These are phyloP conservation scores for Anthostomella pinea DNA, from an alignment of 2,329 filamentous ascomycete genomes.

Conservation along the genomic window DNA sequence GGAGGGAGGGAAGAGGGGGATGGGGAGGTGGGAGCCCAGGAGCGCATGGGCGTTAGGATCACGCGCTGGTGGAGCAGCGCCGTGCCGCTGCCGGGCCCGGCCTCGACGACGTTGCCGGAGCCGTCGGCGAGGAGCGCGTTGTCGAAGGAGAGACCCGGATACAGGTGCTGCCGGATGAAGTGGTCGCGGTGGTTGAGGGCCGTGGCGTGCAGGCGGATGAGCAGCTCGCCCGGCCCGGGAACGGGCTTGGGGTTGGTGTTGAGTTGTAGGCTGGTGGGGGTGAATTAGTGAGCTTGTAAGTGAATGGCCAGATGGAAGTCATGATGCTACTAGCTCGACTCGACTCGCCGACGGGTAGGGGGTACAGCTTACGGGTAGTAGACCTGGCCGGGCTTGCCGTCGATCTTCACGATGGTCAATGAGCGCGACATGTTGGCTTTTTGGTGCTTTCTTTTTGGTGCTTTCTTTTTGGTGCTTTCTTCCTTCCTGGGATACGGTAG, in stretches of 20 bases:
- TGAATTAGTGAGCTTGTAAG: too few species aligned
- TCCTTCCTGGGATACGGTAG: too few species aligned
- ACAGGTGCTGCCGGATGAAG: slow-evolving; percentile 89
- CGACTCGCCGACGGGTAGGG: not conserved
- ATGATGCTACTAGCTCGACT: too few species aligned
- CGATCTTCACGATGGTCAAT: slow-evolving; percentile 64
- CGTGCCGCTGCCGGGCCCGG: slow-evolving; percentile 48
- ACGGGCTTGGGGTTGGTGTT: slow-evolving; percentile 60
- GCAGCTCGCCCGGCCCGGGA: slow-evolving; percentile 64
- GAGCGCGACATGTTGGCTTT: slow-evolving; percentile 46
- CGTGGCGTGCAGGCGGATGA: slow-evolving; percentile 73
- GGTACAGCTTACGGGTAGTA: slow-evolving; percentile 67
- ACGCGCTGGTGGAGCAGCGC: slow-evolving; percentile 61
- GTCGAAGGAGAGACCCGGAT: slow-evolving; percentile 79
- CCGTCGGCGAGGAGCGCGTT: slow-evolving; percentile 81
- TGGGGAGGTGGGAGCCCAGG: slow-evolving; percentile 72
- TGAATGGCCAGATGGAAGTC: too few species aligned
- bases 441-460: too few species aligned
- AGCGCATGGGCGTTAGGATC: slow-evolving; percentile 71
- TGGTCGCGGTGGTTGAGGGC: slow-evolving; percentile 94
- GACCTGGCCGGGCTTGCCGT: slow-evolving; percentile 83
- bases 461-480: too few species aligned
- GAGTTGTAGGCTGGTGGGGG: slow-evolving; percentile 49
- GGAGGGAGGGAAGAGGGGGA: too few species aligned
- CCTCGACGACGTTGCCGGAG: slow-evolving; percentile 66